Evolutionary conservation across 805 yeast species (phyloP).

Genomic region (Teunomyces tritomae): DNA sequence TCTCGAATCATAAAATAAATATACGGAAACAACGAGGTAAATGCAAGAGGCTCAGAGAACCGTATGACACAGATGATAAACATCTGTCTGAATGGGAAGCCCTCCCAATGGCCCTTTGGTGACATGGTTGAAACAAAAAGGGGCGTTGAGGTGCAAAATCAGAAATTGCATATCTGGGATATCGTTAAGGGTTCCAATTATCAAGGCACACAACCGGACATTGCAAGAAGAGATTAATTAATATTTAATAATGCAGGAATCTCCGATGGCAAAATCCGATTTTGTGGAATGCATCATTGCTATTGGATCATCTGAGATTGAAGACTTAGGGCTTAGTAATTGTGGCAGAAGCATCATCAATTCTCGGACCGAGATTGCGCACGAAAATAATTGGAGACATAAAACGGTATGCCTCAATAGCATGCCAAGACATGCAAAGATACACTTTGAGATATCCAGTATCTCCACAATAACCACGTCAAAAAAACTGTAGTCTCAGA

Average conservation of each 20-base stretch:
- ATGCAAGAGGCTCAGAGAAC: slow-evolving; percentile 13
- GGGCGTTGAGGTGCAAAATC: background rate
- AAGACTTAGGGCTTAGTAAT: background rate
- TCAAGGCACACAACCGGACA: too few species aligned
- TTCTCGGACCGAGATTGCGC: background rate
- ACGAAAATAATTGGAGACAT: background rate
- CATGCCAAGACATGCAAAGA: background rate
- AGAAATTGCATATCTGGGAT: background rate
- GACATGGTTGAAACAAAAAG: background rate
- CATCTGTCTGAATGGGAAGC: slow-evolving; percentile 22
- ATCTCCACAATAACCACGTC: too few species aligned
- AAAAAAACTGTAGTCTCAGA: too few species aligned
- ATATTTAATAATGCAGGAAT: background rate
- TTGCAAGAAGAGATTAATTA: too few species aligned
- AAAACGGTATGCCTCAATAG: background rate
- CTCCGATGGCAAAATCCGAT: background rate
- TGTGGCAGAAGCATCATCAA: background rate
- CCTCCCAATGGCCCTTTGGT: slow-evolving; percentile 14
- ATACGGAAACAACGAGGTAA: slow-evolving; percentile 13
- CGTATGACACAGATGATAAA: slow-evolving; percentile 16
- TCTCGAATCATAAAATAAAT: slow-evolving; percentile 21
- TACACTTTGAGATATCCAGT: background rate
- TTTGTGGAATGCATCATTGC: background rate
- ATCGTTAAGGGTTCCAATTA: too few species aligned
- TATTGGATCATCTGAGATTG: background rate